Evolutionary conservation across 176 grass and related monocot species (phyloP).

Genomic region (Saccharum officinarum): DNA sequence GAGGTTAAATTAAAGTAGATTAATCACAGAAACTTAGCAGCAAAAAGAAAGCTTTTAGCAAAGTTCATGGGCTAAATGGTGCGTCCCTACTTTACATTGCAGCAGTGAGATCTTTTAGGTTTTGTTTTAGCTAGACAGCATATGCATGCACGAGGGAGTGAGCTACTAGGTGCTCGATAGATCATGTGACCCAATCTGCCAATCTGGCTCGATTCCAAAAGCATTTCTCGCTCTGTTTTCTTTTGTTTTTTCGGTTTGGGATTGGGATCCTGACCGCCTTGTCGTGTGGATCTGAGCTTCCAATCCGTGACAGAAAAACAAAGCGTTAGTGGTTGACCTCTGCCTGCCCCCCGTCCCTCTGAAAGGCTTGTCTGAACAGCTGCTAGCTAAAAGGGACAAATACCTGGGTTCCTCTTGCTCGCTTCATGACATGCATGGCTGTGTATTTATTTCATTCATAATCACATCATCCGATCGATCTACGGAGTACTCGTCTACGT

Average conservation of each 20-base stretch:
- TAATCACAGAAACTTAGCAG: conserved; percentile 29
- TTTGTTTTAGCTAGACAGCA: conserved; percentile 22
- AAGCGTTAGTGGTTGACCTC: conserved; percentile 55
- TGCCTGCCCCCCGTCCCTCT: conserved; percentile 42
- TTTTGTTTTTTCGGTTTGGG: conserved; percentile 31
- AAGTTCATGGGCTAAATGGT: conserved; percentile 48
- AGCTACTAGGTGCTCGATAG: conserved; percentile 18
- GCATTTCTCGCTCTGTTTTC: conserved; percentile 33
- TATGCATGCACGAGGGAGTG: conserved; percentile 37
- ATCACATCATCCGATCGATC: conserved; percentile 3
- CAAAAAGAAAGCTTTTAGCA: conserved; percentile 36
- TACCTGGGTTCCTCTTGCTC: conserved; percentile 10
- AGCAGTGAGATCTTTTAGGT: conserved; percentile 47
- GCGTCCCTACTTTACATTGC: conserved; percentile 38
- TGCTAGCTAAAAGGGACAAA: conserved; percentile 26
- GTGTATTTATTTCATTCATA: conserved; percentile 39
- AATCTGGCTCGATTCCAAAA: conserved; percentile 60
- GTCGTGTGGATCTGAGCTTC: conserved; percentile 66
- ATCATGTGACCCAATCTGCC: conserved; percentile 60
- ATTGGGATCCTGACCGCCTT: conserved; percentile 46
- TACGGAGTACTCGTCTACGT: conserved; percentile 10
- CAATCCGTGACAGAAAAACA: conserved; percentile 56
- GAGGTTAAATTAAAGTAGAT: conserved; percentile 19
- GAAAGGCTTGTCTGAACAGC: conserved; percentile 42
- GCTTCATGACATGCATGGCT: conserved; percentile 33